Percentiles rank a stretch among this genome's conserved stretches.
phyloP scores from a whole-genome alignment of 1,284 basidiomycete species.

The Pyrrhoderma noxium region DNA sequence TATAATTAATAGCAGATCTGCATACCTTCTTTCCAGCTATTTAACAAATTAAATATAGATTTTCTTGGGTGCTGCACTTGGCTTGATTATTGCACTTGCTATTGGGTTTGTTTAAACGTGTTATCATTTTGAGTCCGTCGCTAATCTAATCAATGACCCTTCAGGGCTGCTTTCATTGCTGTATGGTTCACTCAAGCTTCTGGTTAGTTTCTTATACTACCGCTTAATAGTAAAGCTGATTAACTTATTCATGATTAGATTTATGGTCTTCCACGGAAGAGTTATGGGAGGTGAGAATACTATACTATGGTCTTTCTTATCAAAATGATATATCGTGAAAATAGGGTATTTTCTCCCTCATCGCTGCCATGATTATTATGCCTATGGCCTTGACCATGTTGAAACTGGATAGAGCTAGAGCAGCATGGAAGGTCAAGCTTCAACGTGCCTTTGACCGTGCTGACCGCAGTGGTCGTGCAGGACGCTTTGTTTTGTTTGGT shows the following conservation, averaged over 20 bases:
- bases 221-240: no score
- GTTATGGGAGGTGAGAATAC: conserved; percentile 73
- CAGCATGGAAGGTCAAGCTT: conserved; percentile 88
- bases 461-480: conserved; percentile 40
- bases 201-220: no score
- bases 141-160: no score
- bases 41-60: conserved; percentile 51
- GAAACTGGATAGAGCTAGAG: conserved; percentile 68
- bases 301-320: no score
- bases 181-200: conserved; percentile 76
- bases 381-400: conserved; percentile 76
- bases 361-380: conserved; percentile 80
- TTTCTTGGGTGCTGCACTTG: conserved; percentile 66
- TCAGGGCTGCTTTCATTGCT: conserved; percentile 59
- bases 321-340: no score
- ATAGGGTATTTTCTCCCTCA: conserved; percentile 71
- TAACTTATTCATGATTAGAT: conserved; percentile 26
- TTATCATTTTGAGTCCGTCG: no score
- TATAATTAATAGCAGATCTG: background rate
- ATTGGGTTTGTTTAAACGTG: conserved; percentile 36
- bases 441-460: conserved; percentile 63
- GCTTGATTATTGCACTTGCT: conserved; percentile 69
- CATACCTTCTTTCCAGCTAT: background rate
- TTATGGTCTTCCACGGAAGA: conserved; percentile 70
- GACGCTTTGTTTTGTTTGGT: conserved; percentile 82